Percentiles rank a stretch among this genome's conserved stretches.
Conservation (phyloP, 176 grass and related monocot genomes). For the Oryza coarctata region DNA sequence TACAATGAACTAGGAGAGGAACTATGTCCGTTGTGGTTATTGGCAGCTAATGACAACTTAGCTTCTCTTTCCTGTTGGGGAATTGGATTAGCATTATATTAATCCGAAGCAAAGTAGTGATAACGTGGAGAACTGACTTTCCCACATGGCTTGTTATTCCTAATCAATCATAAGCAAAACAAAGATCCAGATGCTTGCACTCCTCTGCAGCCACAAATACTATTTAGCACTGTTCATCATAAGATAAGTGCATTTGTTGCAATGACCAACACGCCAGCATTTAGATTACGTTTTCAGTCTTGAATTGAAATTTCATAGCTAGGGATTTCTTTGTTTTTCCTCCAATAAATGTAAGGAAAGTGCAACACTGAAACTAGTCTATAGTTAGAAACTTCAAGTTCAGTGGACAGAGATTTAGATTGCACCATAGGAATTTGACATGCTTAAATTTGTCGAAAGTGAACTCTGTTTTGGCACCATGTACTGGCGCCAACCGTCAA, state of each 20-base stretch:
- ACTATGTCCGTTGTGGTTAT: slow-evolving; percentile 14
- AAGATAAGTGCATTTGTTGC: background rate
- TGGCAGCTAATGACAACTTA: slow-evolving; percentile 14
- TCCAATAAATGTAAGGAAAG: background rate
- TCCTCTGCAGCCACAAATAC: slow-evolving; percentile 21
- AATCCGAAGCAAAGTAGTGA: slow-evolving; percentile 15
- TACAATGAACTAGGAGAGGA: slow-evolving; percentile 36
- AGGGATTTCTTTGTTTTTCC: background rate
- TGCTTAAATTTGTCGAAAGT: background rate
- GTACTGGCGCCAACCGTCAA: background rate
- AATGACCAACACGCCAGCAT: background rate
- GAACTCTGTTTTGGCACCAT: background rate
- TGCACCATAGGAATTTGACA: background rate
- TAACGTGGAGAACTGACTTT: slow-evolving; percentile 43
- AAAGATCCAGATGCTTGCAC: slow-evolving; percentile 55
- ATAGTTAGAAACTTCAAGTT: background rate
- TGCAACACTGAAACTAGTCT: background rate
- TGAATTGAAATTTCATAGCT: background rate
- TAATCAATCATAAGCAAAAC: background rate
- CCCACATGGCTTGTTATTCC: slow-evolving; percentile 41
- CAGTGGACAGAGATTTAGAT: background rate
- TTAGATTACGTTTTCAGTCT: background rate
- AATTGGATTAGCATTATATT: slow-evolving; percentile 45
- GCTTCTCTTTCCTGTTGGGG: slow-evolving; percentile 32
- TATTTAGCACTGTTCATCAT: slow-evolving; percentile 12